Base-by-base conservation (phyloP, 164 flowering plant genomes). In the Aristolochia fimbriata region DNA sequence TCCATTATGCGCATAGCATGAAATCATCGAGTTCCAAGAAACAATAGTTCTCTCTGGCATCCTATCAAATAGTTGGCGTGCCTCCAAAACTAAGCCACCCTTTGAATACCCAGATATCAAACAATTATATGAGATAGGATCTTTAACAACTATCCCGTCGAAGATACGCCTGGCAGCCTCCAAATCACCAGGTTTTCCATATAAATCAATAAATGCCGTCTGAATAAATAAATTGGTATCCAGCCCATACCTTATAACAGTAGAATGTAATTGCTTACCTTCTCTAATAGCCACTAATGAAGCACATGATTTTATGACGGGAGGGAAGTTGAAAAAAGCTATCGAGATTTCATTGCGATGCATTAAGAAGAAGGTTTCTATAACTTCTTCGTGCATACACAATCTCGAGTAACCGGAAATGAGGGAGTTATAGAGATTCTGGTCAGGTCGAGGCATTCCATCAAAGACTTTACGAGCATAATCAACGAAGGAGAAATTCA, bases 21-120 rank as follows among this genome's bases (percentile, higher is more conserved):
- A 73, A 54, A 81, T 70, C 74, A 81, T 73, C 19, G 83, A 65
- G 71, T 78, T 81, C 85, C 85, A 81, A 4, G 82, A 70, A 57
- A 60, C 82, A 60, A 73, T 55, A 14, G 72, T 75, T 56, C 65
- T 76, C 31, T 67, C 69, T 3, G 41, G 56, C 80, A 78, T 81
- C 60, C 68, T 73, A 65, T 77, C 70, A 51, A 81, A 81, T 25
- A 78, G 47, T 25, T 55, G 60, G 52, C 77, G 56, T 13, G 84
- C 80, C 4, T 62, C 67, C 25, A 61, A 55, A 62, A 74, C 76
- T 49, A 68, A 58, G 5, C 80, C 82, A 9, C 59, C 51, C 57
- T 73, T 78, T 0, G 84, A 76, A 59, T 69, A 80, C 49, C 68
- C 79, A 22, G 79, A 71, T 19, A 80, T 78, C 73, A 80, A 76